Base-by-base conservation (phyloP, 1,139 yeast species). In the Geotrichum fermentans region DNA sequence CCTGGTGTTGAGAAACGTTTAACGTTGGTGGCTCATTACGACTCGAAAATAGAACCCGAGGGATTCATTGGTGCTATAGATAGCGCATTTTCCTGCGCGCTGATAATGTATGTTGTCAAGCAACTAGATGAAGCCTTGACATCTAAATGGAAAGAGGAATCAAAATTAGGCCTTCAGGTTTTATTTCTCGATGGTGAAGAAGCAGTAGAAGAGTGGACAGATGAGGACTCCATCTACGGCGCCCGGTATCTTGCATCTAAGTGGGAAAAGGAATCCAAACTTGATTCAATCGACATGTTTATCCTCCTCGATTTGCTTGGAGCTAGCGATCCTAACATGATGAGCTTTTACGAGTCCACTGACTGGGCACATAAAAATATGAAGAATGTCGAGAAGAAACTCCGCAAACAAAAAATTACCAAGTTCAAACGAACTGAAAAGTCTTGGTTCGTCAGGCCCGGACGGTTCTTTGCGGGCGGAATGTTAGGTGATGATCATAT, bases 141-240 rank as follows among this genome's bases (percentile, higher is more conserved):
- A 3, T 29, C 26, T 1, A 57, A 61, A 43, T 66, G 67, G 68
- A 39, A 43, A 18, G 40, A 43, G 20, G 46, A 49, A 13, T 32
- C 54, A 5, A 59, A 61, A 13, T 50, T 63, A 2, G 80, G 79
- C 0, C 52, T 78, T 3, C 78, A 75, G 54, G 59, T 79, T 10
- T 63, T 78, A 0, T 78, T 79, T 56, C 75, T 78, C 49, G 83
- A 79, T 55, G 83, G 83, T 2, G 83, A 79, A 56, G 83, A 79
- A 56, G 82, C 83, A 0, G 57, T 76, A 22, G 63, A 64, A 2
- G 60, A 66, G 16, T 79, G 83, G 83, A 60, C 73, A 0, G 68
- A 66, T 8, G 59, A 65, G 0, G 83, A 79, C 54, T 77, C 82
- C 0, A 66, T 77, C 2, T 78, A 79, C 56, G 83, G 83, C 0